Conservation (phyloP, 805 yeast species). For the Wickerhamomyces rabaulensis region DNA sequence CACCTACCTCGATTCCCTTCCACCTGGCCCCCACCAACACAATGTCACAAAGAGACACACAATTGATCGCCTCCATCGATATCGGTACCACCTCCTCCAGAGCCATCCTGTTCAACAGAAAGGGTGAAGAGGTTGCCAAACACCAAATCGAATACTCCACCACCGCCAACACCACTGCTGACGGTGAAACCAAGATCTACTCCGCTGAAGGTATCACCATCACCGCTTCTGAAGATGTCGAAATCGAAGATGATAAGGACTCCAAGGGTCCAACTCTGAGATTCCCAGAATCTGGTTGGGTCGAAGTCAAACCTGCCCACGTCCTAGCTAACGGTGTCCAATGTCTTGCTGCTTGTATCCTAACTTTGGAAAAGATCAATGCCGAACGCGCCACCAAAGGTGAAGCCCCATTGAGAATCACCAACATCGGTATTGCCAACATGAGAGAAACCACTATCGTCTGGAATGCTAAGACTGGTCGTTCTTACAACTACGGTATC, state of each 20-base stretch:
- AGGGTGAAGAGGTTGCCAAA: slow-evolving; percentile 75
- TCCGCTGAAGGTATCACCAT: slow-evolving; percentile 73
- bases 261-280: slow-evolving; percentile 62
- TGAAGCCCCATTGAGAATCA: slow-evolving; percentile 54
- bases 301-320: slow-evolving; percentile 85
- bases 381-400: slow-evolving; percentile 38
- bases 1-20: not conserved
- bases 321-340: slow-evolving; percentile 74
- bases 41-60: slow-evolving; percentile 23
- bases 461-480: slow-evolving; percentile 85
- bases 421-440: slow-evolving; percentile 83
- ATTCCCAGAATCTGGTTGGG: slow-evolving; percentile 88
- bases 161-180: slow-evolving; percentile 48
- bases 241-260: slow-evolving; percentile 47
- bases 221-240: slow-evolving; percentile 47
- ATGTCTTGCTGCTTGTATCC: slow-evolving; percentile 66
- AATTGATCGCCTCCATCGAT: slow-evolving; percentile 64
- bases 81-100: slow-evolving; percentile 92
- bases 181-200: slow-evolving; percentile 50
- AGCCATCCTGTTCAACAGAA: slow-evolving; percentile 69
- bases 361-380: slow-evolving; percentile 52
- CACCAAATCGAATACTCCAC: slow-evolving; percentile 89
- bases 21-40: not conserved
- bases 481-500: slow-evolving; percentile 76
- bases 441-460: slow-evolving; percentile 93